Evolutionary conservation across 2,329 filamentous ascomycete species (phyloP).

Genomic region (Penicillium sp.): DNA sequence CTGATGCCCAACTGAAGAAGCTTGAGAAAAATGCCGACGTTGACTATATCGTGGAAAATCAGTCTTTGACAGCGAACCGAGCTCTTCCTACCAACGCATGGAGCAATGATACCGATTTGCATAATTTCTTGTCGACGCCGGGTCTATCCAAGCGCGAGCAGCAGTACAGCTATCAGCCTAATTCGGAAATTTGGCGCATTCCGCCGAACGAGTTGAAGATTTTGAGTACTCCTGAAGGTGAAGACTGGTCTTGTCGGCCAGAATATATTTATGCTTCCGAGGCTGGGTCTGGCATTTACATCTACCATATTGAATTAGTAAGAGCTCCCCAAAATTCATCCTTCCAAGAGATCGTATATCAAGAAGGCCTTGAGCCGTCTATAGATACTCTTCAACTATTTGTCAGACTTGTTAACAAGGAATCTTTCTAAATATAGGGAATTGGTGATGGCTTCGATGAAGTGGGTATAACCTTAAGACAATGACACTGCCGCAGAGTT

Average conservation of each 20-base stretch:
- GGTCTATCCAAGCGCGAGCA: neutral
- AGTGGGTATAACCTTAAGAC: neutral
- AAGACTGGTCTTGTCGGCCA: neutral
- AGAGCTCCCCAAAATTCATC: neutral
- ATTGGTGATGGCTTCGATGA: neutral
- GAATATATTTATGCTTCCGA: neutral
- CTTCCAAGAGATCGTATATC: too few species aligned
- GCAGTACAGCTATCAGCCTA: neutral
- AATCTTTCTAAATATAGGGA: neutral
- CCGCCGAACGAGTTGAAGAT: neutral
- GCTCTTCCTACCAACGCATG: too few species aligned
- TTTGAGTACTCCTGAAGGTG: neutral
- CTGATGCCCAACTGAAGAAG: too few species aligned
- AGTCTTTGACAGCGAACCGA: too few species aligned
- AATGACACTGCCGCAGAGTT: neutral
- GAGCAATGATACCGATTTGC: too few species aligned
- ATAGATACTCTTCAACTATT: neutral
- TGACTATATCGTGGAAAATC: too few species aligned
- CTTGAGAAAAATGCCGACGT: too few species aligned
- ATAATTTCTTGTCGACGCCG: too few species aligned
- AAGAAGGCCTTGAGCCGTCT: neutral
- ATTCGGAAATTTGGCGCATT: neutral
- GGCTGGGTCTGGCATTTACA: neutral
- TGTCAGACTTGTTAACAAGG: neutral
- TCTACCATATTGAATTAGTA: neutral